Base-by-base conservation (phyloP, 2,329 filamentous ascomycete genomes). In the Aspergillus tanneri region DNA sequence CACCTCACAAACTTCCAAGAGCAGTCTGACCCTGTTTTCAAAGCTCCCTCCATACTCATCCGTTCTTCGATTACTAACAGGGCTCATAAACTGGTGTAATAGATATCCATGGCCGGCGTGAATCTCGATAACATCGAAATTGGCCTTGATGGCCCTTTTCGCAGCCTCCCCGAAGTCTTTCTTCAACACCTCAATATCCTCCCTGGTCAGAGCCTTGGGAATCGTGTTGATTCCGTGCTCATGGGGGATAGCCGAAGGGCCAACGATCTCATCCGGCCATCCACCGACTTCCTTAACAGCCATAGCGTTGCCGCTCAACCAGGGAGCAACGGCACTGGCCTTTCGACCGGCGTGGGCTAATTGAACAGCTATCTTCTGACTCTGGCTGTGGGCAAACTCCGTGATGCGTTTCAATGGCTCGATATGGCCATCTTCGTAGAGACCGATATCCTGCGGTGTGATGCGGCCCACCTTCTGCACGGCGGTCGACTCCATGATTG, bases 361-460 rank as follows among this genome's bases (percentile, higher is more conserved):
- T 73, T 96, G 90, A 53, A 95, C 85, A 43, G 81, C 89, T 43
- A 88, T 83, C 55, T 87, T 83, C 62, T 89, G 84, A 63, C 78
- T 80, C 69, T 95, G 90, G 18, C 80, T 82, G 72, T 95, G 90
- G 3, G 87, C 82, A 53, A 90, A 95, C 53, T 95, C 87, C 28
- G 84, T 82, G 42, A 92, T 79, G 50, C 81, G 79, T n/a, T 59
- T 58, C 47, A 95, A 72, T 0, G 84, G 84, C 56, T 79, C 84
- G 49, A 91, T 85, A 67, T 96, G 91, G 23, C 79, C 82, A 67
- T 96, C 91, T 53, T 86, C 77, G 90, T 90, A 96, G 3, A 96
- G 72, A 0, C 91, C 66, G 6, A 58, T 41, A 39, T 66, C 63
- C 30, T 66, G 50, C 0, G 90, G 89, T 0, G 87, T 87, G 73